A percentile compares a stretch with the other conserved stretches of the same genome.
Evolutionary conservation across 2,329 filamentous ascomycete species (phyloP).

Genomic region (Fusarium continuum): DNA sequence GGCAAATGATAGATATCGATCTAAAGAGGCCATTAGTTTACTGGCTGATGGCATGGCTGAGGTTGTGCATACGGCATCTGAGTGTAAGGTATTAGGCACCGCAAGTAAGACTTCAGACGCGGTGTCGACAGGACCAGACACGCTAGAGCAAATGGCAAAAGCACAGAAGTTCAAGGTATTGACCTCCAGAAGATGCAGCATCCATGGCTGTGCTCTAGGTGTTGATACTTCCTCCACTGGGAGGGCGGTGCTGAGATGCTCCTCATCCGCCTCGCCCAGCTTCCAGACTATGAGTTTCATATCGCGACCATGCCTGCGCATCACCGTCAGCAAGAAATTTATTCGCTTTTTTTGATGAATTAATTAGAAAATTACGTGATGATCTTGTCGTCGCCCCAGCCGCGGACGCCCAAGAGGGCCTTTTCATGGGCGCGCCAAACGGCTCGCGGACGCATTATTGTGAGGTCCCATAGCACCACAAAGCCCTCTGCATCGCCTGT

Average conservation of each 20-base stretch:
- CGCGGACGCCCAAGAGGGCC: constrained; percentile 77
- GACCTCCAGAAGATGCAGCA: constrained; percentile 84
- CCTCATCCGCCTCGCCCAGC: constrained; percentile 68
- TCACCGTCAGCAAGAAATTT: not conserved
- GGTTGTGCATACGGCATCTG: constrained; percentile 66
- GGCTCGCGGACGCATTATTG: constrained; percentile 79
- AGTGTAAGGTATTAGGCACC: constrained; percentile 79
- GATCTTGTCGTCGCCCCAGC: constrained; percentile 76
- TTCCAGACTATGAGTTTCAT: constrained; percentile 89
- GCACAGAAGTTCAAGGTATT: constrained; percentile 97
- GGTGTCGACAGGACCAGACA: constrained; percentile 35
- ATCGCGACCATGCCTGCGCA: constrained; percentile 83
- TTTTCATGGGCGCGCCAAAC: constrained; percentile 88
- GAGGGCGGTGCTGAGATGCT: constrained; percentile 70
- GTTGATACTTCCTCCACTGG: constrained; percentile 71
- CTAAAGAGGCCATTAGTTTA: constrained; percentile 46
- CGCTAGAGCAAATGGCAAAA: constrained; percentile 70
- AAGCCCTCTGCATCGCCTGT: constrained; percentile 93
- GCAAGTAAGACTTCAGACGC: constrained; percentile 70
- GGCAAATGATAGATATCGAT: constrained; percentile 89
- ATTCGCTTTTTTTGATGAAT: not conserved
- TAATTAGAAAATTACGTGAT: constrained; percentile 72
- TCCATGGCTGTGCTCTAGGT: constrained; percentile 75
- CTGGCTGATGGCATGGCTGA: not conserved
- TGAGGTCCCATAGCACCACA: constrained; percentile 85